These are phyloP conservation scores for Bimuria novae-zelandiae DNA, from an alignment of 2,329 filamentous ascomycete genomes.

Conservation along the genomic window DNA sequence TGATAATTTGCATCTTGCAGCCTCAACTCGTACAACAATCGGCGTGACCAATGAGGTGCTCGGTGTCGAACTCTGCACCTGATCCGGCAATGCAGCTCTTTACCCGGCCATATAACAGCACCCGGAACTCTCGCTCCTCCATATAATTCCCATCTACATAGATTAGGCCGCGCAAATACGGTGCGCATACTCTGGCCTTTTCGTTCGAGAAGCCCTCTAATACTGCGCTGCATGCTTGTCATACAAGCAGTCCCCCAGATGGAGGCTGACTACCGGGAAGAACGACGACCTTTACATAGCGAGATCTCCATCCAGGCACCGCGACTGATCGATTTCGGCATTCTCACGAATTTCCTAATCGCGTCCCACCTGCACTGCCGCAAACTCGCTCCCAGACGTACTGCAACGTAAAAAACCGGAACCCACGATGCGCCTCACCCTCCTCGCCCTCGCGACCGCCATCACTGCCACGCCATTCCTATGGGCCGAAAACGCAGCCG, in stretches of 20 bases:
- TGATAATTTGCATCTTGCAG: too few relatives aligned
- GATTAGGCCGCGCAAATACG: constrained; percentile 9
- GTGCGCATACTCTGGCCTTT: background rate
- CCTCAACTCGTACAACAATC: background rate
- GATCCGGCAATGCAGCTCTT: constrained; percentile 3
- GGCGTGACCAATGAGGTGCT: background rate
- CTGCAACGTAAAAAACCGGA: background rate
- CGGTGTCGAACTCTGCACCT: background rate
- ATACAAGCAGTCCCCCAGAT: constrained; percentile 1
- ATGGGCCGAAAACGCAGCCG: constrained; percentile 16
- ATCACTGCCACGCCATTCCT: constrained; percentile 24
- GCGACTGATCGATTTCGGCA: background rate
- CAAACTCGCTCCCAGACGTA: background rate
- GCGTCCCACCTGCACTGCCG: too few relatives aligned
- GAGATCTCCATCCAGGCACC: background rate
- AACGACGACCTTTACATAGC: constrained; percentile 8
- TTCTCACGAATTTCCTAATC: background rate
- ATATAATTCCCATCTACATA: constrained; percentile 3
- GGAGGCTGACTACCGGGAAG: constrained; percentile 6
- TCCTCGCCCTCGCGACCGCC: constrained; percentile 21
- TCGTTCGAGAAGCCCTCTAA: background rate
- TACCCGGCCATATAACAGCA: constrained; percentile 9
- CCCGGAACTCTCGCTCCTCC: background rate
- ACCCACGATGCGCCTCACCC: constrained; percentile 24
- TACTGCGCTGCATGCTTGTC: background rate